These are phyloP conservation scores for Silene vulgaris DNA, from an alignment of 179 eudicot species.

Conservation along the genomic window DNA sequence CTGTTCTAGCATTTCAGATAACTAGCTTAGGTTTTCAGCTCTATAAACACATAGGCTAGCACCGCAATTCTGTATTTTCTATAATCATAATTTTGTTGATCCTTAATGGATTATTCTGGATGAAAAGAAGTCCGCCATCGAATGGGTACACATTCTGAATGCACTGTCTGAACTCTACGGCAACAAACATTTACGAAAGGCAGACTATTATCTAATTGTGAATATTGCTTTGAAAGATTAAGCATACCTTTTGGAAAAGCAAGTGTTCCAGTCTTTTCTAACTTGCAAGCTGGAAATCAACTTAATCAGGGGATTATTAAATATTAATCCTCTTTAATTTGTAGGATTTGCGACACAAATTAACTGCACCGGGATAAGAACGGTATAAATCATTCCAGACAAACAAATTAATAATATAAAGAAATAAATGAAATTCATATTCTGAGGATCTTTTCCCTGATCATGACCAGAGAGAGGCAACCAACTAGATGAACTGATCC, in stretches of 20 bases:
- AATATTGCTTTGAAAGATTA: constrained; percentile 16
- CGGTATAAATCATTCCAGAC: constrained; percentile 17
- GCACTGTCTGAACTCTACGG: constrained; percentile 8
- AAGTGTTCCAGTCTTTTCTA: constrained; percentile 23
- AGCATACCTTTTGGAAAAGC: constrained; percentile 29
- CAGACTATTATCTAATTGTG: constrained; percentile 11
- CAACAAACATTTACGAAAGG: constrained; percentile 13
- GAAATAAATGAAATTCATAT: constrained; percentile 19
- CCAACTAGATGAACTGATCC: constrained; percentile 15
- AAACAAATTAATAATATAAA: constrained; percentile 21
- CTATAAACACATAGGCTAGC: constrained; percentile 16
- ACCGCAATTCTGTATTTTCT: constrained; percentile 1
- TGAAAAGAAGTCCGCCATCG: constrained; percentile 8
- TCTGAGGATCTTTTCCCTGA: background rate
- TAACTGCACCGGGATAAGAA: constrained; percentile 32
- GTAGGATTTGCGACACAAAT: constrained; percentile 22
- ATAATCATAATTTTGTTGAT: constrained; percentile 20
- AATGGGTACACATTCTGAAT: background rate
- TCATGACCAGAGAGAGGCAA: constrained; percentile 17
- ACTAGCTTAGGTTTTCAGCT: constrained; percentile 21
- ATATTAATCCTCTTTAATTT: constrained; percentile 14
- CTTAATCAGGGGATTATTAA: constrained; percentile 19
- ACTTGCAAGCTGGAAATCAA: constrained; percentile 30
- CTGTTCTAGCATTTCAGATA: constrained; percentile 9
- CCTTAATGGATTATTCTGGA: background rate